Evolutionary conservation across 352 stramenopile species (phyloP).

Genomic region (Pythium vanterpoolii): DNA sequence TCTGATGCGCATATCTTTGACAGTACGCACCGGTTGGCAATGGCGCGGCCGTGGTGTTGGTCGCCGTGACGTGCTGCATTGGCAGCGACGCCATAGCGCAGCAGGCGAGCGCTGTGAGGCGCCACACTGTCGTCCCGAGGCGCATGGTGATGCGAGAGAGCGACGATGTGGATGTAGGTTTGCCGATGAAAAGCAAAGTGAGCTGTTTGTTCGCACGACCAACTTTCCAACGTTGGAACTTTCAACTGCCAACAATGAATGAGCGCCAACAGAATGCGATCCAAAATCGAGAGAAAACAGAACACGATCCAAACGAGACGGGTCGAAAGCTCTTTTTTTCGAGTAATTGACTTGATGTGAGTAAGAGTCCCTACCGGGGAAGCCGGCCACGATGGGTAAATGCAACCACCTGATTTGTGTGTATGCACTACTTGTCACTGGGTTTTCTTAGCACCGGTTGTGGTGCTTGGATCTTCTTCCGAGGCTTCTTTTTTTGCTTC

Average conservation of each 20-base stretch:
- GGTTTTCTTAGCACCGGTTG: too few relatives aligned
- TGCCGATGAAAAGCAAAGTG: slow-evolving; percentile 7
- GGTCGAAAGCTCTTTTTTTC: too few relatives aligned
- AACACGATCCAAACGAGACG: too few relatives aligned
- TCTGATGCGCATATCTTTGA: neutral
- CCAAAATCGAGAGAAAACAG: too few relatives aligned
- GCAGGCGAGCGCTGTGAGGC: slow-evolving; percentile 9
- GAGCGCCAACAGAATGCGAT: neutral
- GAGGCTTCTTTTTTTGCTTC: too few relatives aligned
- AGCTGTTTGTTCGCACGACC: neutral
- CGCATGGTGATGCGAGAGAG: neutral
- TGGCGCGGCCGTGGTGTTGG: slow-evolving; percentile 5
- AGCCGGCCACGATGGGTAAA: too few relatives aligned
- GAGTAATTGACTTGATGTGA: too few relatives aligned
- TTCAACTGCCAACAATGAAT: neutral
- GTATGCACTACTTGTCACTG: too few relatives aligned
- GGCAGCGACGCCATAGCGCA: neutral
- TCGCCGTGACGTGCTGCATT: neutral
- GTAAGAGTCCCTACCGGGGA: too few relatives aligned
- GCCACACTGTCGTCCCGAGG: slow-evolving; percentile 11
- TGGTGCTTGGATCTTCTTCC: too few relatives aligned
- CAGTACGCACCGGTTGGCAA: slow-evolving; percentile 2
- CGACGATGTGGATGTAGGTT: neutral
- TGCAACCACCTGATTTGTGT: too few relatives aligned
- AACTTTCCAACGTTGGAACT: neutral